These are phyloP conservation scores for Batkoa obscura DNA, from an alignment of 371 early-diverging fungal genomes.

Conservation along the genomic window DNA sequence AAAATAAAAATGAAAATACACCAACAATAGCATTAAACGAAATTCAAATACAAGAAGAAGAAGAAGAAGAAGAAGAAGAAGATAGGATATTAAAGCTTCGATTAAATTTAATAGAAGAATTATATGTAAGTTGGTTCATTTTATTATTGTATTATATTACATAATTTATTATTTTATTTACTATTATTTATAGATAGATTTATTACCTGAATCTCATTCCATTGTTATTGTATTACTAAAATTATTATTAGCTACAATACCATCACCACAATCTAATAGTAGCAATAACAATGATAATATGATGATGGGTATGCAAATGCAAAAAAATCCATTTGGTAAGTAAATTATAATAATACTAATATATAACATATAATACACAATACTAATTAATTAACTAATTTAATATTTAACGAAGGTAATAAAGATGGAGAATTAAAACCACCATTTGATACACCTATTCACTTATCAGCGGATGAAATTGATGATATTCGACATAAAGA, in stretches of 20 bases:
- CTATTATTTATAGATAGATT: neutral
- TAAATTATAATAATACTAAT: too few relatives aligned
- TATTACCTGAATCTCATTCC: neutral
- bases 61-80: too few relatives aligned
- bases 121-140: too few relatives aligned
- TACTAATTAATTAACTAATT: neutral
- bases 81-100: too few relatives aligned
- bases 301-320: too few relatives aligned
- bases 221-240: conserved; percentile 1
- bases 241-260: neutral
- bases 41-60: too few relatives aligned
- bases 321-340: too few relatives aligned
- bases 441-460: conserved; percentile 3
- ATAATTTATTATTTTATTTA: neutral
- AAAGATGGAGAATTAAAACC: neutral
- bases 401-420: neutral
- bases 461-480: conserved; percentile 21
- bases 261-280: neutral
- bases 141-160: neutral
- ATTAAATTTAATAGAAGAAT: too few relatives aligned
- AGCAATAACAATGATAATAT: too few relatives aligned
- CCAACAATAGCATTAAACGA: too few relatives aligned
- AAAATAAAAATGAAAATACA: too few relatives aligned
- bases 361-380: too few relatives aligned
- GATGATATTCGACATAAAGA: conserved; percentile 43